Percentiles rank a stretch among this genome's conserved stretches.
phyloP scores from a whole-genome alignment of 148 eudicot species.

The Vaccinium vitisidaea region DNA sequence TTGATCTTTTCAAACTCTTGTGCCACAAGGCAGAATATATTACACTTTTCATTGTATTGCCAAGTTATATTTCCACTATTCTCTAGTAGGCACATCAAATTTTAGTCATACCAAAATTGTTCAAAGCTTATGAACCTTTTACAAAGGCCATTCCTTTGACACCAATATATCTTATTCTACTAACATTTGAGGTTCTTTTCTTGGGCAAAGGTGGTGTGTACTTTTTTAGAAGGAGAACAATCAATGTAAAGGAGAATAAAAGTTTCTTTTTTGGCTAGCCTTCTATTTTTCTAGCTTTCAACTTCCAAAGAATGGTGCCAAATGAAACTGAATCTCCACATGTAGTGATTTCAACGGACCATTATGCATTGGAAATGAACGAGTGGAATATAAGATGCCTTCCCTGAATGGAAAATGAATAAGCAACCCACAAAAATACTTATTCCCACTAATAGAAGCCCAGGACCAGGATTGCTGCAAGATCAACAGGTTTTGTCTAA shows the following conservation, averaged over 20 bases:
- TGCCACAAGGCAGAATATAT: background rate
- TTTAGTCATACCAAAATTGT: background rate
- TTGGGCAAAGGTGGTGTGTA: background rate
- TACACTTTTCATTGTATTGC: background rate
- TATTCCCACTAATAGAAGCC: background rate
- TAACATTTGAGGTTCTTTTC: background rate
- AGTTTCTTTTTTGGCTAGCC: background rate
- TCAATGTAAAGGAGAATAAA: background rate
- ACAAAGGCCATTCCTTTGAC: background rate
- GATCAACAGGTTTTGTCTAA: background rate
- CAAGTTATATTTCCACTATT: background rate
- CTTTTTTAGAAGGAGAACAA: background rate
- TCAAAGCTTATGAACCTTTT: background rate
- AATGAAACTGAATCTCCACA: background rate
- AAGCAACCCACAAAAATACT: background rate
- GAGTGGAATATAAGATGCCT: background rate
- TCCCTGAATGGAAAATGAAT: slow-evolving; percentile 1
- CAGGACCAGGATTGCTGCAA: background rate
- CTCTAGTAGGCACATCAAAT: background rate
- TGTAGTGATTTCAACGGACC: background rate
- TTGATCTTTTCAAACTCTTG: background rate
- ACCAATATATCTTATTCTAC: background rate
- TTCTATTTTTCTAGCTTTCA: background rate
- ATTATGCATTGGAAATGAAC: background rate
- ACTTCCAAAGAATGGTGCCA: background rate